These are phyloP conservation scores for Quercus suber DNA, from an alignment of 306 rosid genomes.

Conservation along the genomic window DNA sequence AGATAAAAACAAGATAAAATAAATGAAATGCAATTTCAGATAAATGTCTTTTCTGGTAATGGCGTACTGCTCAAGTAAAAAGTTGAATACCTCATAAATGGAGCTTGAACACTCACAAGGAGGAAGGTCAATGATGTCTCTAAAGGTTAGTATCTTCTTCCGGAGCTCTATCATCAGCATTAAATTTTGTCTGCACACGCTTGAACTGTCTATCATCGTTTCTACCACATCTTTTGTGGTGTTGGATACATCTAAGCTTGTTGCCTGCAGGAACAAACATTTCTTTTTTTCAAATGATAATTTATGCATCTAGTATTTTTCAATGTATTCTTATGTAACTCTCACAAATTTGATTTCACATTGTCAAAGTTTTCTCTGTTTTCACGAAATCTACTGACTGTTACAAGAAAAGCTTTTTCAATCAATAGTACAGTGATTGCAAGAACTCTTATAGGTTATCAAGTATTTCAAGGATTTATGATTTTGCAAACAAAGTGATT, in stretches of 20 bases:
- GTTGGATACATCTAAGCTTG: neutral
- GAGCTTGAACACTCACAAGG: constrained; percentile 25
- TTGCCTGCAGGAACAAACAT: constrained; percentile 1
- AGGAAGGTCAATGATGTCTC: constrained; percentile 37
- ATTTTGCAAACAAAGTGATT: neutral
- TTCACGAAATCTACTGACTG: neutral
- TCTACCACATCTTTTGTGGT: neutral
- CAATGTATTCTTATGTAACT: neutral
- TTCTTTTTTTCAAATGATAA: neutral
- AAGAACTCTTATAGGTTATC: neutral
- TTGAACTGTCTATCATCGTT: neutral
- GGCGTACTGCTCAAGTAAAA: too few species aligned
- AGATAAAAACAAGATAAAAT: neutral
- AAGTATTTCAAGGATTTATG: neutral
- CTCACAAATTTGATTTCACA: neutral
- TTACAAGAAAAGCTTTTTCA: neutral
- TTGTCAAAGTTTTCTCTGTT: neutral
- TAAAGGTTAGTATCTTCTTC: constrained; percentile 25
- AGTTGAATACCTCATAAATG: constrained; percentile 19
- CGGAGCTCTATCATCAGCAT: constrained; percentile 26
- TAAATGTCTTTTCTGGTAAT: neutral
- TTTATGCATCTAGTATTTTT: neutral
- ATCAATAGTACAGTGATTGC: neutral
- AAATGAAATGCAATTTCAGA: neutral
- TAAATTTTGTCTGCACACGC: constrained; percentile 15